These are phyloP conservation scores for Avena sativa DNA, from an alignment of 176 grass and related monocot genomes.

Conservation along the genomic window DNA sequence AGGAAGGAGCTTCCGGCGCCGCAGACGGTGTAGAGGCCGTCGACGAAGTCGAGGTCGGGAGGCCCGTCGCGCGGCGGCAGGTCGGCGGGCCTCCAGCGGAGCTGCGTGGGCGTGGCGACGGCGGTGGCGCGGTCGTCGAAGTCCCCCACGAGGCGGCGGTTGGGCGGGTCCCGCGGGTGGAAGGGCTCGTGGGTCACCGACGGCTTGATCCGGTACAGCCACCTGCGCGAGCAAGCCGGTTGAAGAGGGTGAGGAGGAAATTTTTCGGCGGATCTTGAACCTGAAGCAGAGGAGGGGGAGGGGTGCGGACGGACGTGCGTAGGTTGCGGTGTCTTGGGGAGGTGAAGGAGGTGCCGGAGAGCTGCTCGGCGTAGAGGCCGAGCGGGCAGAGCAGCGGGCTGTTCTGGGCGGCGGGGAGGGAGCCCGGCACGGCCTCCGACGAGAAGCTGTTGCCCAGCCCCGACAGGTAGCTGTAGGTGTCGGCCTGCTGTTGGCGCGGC, in stretches of 20 bases:
- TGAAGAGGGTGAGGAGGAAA: not conserved
- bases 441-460: constrained; percentile 84
- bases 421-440: constrained; percentile 63
- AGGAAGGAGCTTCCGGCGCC: constrained; percentile 88
- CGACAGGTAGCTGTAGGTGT: constrained; percentile 45
- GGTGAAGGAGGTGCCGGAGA: constrained; percentile 96
- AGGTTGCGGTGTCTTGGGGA: constrained; percentile 77
- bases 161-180: constrained; percentile 63
- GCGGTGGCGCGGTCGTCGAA: constrained; percentile 71
- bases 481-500: not conserved
- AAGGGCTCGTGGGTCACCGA: constrained; percentile 97
- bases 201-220: constrained; percentile 96
- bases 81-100: constrained; percentile 76
- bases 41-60: constrained; percentile 59
- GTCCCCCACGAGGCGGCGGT: constrained; percentile 65
- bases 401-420: constrained; percentile 72
- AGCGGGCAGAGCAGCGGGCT: constrained; percentile 77
- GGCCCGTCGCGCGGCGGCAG: constrained; percentile 34
- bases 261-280: not conserved
- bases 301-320: constrained; percentile 43
- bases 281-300: not conserved
- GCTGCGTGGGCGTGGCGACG: constrained; percentile 81
- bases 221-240: constrained; percentile 32
- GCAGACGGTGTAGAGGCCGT: constrained; percentile 84
- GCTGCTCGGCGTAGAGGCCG: constrained; percentile 98